These are phyloP conservation scores for Dimocarpus longan DNA, from an alignment of 345 rosid genomes.

Conservation along the genomic window DNA sequence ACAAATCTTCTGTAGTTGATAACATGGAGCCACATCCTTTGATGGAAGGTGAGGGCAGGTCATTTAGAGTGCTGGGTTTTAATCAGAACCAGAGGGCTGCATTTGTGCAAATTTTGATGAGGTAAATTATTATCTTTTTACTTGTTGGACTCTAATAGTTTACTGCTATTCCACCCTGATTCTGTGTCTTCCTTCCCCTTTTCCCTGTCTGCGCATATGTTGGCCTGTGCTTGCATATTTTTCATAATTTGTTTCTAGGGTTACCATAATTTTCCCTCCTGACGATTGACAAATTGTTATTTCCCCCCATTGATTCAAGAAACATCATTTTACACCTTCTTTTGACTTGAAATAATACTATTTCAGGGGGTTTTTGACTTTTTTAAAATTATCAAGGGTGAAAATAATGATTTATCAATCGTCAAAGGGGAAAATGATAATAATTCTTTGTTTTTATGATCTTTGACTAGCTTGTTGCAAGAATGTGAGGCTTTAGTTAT, in stretches of 20 bases:
- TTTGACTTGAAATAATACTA: too few relatives aligned
- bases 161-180: constrained; percentile 1
- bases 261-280: too few relatives aligned
- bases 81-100: constrained; percentile 94
- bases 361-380: too few relatives aligned
- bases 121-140: constrained; percentile 42
- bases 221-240: not conserved
- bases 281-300: too few relatives aligned
- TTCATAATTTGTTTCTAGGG: not conserved
- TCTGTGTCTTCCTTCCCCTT: not conserved
- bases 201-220: not conserved
- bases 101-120: constrained; percentile 90
- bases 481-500: constrained; percentile 17
- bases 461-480: not conserved
- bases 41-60: constrained; percentile 99
- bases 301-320: too few relatives aligned
- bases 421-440: too few relatives aligned
- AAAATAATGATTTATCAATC: too few relatives aligned
- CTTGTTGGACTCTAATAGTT: constrained; percentile 4
- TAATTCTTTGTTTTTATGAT: not conserved
- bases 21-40: constrained; percentile 76
- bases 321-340: too few relatives aligned
- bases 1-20: constrained; percentile 50
- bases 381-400: too few relatives aligned
- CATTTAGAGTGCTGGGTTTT: constrained; percentile 93